phyloP scores from a whole-genome alignment of 2,329 filamentous ascomycete species.

The Aurifilum marmelostoma region DNA sequence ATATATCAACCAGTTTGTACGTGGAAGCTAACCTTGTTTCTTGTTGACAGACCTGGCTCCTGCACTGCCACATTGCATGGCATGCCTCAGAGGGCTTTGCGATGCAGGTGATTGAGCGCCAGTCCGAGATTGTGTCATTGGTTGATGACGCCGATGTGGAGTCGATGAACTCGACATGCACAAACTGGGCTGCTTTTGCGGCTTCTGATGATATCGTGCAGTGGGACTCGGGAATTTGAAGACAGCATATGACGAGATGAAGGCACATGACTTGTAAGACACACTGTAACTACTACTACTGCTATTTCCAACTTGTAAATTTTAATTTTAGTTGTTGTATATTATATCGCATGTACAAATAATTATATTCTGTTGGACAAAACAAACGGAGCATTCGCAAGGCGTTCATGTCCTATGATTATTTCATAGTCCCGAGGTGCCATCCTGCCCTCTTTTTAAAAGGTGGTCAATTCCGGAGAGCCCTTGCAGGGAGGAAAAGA shows the following conservation, averaged over 20 bases:
- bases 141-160: constrained; percentile 6
- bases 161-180: constrained; percentile 14
- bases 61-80: constrained; percentile 21
- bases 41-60: not conserved
- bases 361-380: not conserved
- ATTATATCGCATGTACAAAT: too few species aligned
- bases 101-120: constrained; percentile 11
- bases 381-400: too few species aligned
- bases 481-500: constrained; percentile 51
- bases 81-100: constrained; percentile 16
- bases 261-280: not conserved
- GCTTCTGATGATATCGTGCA: constrained; percentile 2
- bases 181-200: constrained; percentile 16
- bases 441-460: constrained; percentile 34
- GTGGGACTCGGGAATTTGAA: constrained; percentile 16
- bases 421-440: too few species aligned
- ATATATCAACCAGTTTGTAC: too few species aligned
- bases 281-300: not conserved
- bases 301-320: not conserved
- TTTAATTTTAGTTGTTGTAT: not conserved
- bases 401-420: too few species aligned
- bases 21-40: not conserved
- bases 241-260: not conserved
- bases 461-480: constrained; percentile 49
- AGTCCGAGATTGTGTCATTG: not conserved